These are phyloP conservation scores for Diaporthe sp. DNA, from an alignment of 2,329 filamentous ascomycete genomes.

Conservation along the genomic window DNA sequence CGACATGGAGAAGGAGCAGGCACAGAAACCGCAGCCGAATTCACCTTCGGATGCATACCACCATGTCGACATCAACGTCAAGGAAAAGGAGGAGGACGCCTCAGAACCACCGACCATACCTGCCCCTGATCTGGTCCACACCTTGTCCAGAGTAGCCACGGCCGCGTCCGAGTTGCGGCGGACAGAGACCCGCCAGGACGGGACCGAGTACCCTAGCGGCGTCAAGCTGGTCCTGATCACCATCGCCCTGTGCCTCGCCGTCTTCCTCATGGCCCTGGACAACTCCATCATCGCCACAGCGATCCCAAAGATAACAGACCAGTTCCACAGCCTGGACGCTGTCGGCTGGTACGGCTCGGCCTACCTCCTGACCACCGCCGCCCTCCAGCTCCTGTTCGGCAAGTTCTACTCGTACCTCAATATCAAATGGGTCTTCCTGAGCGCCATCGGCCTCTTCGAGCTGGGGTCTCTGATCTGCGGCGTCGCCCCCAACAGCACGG, in stretches of 20 bases:
- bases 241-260: slow-evolving; percentile 59
- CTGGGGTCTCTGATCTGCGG: slow-evolving; percentile 56
- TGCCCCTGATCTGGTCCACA: not conserved
- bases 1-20: slow-evolving; percentile 15
- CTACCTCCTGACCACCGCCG: slow-evolving; percentile 53
- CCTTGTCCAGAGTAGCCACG: not conserved
- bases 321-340: slow-evolving; percentile 57
- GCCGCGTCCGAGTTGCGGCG: slow-evolving; percentile 31
- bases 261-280: slow-evolving; percentile 60
- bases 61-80: not conserved
- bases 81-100: not conserved
- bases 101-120: not conserved
- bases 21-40: not conserved
- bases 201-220: slow-evolving; percentile 55
- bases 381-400: slow-evolving; percentile 54
- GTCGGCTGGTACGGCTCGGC: slow-evolving; percentile 60
- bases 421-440: slow-evolving; percentile 55
- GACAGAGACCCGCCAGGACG: slow-evolving; percentile 54
- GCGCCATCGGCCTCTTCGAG: slow-evolving; percentile 56
- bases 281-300: slow-evolving; percentile 57
- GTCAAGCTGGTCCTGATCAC: slow-evolving; percentile 55
- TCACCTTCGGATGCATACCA: not conserved
- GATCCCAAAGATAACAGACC: slow-evolving; percentile 56
- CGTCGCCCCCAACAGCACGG: slow-evolving; percentile 48
- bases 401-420: slow-evolving; percentile 58